Evolutionary conservation across 805 yeast species (phyloP), one percentile per base, ranked within the genome.

Genomic region (Yamadazyma tumulicola): DNA sequence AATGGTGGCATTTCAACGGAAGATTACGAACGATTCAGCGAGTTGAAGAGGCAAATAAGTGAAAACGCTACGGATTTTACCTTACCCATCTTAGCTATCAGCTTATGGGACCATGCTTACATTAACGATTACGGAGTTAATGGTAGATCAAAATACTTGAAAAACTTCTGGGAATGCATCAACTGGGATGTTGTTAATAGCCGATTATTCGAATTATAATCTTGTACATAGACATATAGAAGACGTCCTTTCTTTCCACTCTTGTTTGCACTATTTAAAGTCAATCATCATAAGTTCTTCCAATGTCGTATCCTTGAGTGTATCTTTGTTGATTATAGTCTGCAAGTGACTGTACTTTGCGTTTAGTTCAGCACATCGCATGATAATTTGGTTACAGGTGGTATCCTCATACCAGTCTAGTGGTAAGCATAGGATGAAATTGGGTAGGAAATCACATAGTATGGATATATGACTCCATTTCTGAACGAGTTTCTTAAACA

Each of bases 91-190:
- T 69, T 93, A 46, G 84, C 79, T 32, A 70, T 88, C 45, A 86
- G 80, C 59, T 72, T 84, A 46, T 89, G 97, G 96, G 95, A 91
- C 57, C 76, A 79, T 45, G 86, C 96, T n/a, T 93, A 81, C 57
- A 50, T 87, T 29, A 64, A 74, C 18, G 97, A 93, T 59, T 91
- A 81, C 60, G 96, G 97, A 30, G 72, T 85, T 34, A 66, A 59
- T 33, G 94, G 93, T 16, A 83, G 81, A 63, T 67, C 74, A 28
- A 67, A 73, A 34, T 93, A 84, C 59, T 71, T 93, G 46, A 75
- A 75, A 41, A 81, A 80, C 43, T 79, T 81, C 52, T 80, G 95
- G 79, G 74, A 79, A 34, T 71, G 86, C 45, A 73, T 89, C 40
- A 81, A 91, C 62, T 93, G 98, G 98, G 72, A 77, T 32, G 79